Base-by-base conservation (phyloP, 164 flowering plant genomes). In the Vitis cinerea region DNA sequence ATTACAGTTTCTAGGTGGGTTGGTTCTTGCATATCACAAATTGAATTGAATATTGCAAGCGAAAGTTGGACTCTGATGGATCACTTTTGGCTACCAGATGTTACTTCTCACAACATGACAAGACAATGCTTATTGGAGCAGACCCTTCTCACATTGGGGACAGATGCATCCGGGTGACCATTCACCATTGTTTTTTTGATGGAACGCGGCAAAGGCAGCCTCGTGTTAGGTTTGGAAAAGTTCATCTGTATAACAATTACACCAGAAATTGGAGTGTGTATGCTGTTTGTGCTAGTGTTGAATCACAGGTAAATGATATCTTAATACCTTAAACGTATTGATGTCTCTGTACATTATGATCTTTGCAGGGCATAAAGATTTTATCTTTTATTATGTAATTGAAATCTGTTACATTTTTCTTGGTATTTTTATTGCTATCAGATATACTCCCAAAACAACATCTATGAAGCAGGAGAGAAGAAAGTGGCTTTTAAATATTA, bases 241-340 rank as follows among this genome's bases (percentile, higher is more conserved):
- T 93, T 8, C 98, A 93, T 83, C 65, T 93, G 51, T 93, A 86
- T 74, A 93, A 93, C 66, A 93, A 91, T 61, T 93, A 89, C 81
- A 93, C 93, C 29, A 88, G 92, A 74, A 72, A 83, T 76, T 93
- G 97, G 98, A 90, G 92, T n/a, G 85, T 93, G 15, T 93, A 93
- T 81, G 98, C 97, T 74, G 85, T 93, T 56, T 91, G 98, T 77
- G 92, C 92, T 29, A 88, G 98, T 72, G 98, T 93, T 9, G 97
- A 93, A 75, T 80, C 97, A 50, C 90, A 89, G 92, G 98, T 92
- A 54, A 54, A 84, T 3, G 5, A 37, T 37, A 37, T 37, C 27
- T 23, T 37, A 37, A 37, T 37, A 37, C 44, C 44, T 37, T 37
- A 37, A 37, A 37, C 0, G 44, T 37, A 37, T 37, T 37, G 7